Conservation (phyloP, 2,329 filamentous ascomycete genomes). For the Penicillium sp. region DNA sequence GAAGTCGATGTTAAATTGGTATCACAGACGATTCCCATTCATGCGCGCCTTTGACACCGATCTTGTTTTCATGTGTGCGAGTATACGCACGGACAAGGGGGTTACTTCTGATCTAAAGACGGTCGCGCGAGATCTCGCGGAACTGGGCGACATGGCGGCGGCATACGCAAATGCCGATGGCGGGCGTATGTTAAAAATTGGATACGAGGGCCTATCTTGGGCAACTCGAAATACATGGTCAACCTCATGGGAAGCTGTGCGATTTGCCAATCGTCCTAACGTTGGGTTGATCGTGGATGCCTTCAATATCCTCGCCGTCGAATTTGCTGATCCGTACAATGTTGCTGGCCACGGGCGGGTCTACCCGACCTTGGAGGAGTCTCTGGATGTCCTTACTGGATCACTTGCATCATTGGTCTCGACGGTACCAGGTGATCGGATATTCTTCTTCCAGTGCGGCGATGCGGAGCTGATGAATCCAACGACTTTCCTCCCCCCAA, state of each 20-base stretch:
- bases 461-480: constrained; percentile 27
- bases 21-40: constrained; percentile 23
- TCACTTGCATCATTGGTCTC: constrained; percentile 21
- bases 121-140: constrained; percentile 26
- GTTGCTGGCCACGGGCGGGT: constrained; percentile 25
- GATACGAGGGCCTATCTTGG: constrained; percentile 30
- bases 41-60: constrained; percentile 32
- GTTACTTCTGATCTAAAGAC: constrained; percentile 27
- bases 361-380: constrained; percentile 22
- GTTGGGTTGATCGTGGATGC: constrained; percentile 29
- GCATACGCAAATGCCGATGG: constrained; percentile 23
- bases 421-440: constrained; percentile 25
- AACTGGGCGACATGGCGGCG: constrained; percentile 27
- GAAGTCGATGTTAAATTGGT: background rate
- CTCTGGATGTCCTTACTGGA: constrained; percentile 18
- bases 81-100: constrained; percentile 23
- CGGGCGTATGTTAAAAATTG: constrained; percentile 25
- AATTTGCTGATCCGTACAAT: constrained; percentile 28
- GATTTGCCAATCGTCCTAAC: constrained; percentile 26
- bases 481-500: constrained; percentile 14
- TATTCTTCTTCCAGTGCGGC: constrained; percentile 29
- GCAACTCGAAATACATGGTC: constrained; percentile 29
- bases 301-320: constrained; percentile 28
- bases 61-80: constrained; percentile 31
- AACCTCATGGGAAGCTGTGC: constrained; percentile 27